phyloP scores from a whole-genome alignment of 768 basidiomycete species.

The Leccinum boreale region DNA sequence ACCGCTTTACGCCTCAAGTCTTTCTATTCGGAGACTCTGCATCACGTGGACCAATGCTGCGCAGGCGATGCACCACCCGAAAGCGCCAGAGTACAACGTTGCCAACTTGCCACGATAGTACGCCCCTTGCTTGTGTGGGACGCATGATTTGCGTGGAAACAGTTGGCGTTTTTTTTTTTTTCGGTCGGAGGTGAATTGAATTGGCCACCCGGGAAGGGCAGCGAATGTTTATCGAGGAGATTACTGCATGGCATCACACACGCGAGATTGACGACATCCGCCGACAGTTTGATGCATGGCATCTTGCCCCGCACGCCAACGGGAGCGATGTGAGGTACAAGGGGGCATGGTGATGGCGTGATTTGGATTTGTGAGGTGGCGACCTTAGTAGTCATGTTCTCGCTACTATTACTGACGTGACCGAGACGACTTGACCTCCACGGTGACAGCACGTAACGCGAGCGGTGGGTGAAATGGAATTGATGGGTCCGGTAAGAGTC shows the following conservation, averaged over 20 bases:
- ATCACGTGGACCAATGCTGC: background rate
- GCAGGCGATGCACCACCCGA: background rate
- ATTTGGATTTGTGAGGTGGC: background rate
- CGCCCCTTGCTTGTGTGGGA: slow-evolving; percentile 3
- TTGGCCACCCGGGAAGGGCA: background rate
- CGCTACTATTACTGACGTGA: background rate
- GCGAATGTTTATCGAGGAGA: background rate
- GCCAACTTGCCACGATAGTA: background rate
- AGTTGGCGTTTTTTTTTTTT: background rate
- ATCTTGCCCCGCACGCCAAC: background rate
- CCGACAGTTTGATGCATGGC: background rate
- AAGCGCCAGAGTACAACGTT: background rate
- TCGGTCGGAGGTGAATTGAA: slow-evolving; percentile 1
- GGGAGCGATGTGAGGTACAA: background rate
- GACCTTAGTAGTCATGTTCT: slow-evolving; percentile 6
- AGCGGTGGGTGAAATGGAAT: background rate
- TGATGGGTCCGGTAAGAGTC: background rate
- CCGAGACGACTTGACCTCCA: too few relatives aligned
- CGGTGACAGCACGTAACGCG: slow-evolving; percentile 1
- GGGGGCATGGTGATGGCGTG: slow-evolving; percentile 9
- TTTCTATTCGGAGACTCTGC: background rate
- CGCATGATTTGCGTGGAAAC: background rate
- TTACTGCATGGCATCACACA: background rate
- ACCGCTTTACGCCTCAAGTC: background rate
- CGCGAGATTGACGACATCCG: background rate